Evolutionary conservation across 73 alveolate genomes (phyloP), one percentile per base, ranked within the genome.

Genomic region (Breviolum minutum): DNA sequence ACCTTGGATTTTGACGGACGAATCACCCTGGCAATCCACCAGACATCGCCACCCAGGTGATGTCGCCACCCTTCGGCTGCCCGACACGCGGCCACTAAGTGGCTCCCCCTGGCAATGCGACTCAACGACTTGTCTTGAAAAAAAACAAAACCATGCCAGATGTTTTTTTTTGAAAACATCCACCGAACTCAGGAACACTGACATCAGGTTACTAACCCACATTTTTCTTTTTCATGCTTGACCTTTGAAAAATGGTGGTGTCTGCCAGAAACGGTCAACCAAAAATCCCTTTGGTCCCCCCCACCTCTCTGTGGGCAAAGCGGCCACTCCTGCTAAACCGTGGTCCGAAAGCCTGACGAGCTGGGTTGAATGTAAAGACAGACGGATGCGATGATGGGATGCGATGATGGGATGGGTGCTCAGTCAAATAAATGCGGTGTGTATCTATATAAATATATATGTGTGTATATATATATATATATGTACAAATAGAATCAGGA

Each of bases 281-380:
- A 1, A 68, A 68, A 17, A 14, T 17, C 77, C 77, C 77, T n/a
- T n/a, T n/a, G n/a, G n/a, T n/a, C n/a, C 77, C 1, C 8, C 17
- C 77, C 87, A n/a, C 90, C 90, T 48, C 29, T 66, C 12, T 27
- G 92, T 85, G 76, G 96, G 96, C 74, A 89, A 63, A 8, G 96
- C 96, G 9, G 96, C 96, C 24, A 54, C 96, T 26, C 86, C 96
- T 3, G 96, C 87, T 12, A 89, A 87, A 63, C 96, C 96, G 32
- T 73, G 74, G 62, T 89, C 96, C 20, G 96, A 69, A 16, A 89
- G 87, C 95, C 95, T 88, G 24, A n/a, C n/a, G n/a, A n/a, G 63
- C 62, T 0, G 61, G 7, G 85, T 63, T 13, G 30, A 24, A 13
- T 8, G 40, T 32, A 71, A 20, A 71, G n/a, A n/a, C n/a, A n/a